Conservation (phyloP, 306 rosid species). For the Bauhinia variegata region DNA sequence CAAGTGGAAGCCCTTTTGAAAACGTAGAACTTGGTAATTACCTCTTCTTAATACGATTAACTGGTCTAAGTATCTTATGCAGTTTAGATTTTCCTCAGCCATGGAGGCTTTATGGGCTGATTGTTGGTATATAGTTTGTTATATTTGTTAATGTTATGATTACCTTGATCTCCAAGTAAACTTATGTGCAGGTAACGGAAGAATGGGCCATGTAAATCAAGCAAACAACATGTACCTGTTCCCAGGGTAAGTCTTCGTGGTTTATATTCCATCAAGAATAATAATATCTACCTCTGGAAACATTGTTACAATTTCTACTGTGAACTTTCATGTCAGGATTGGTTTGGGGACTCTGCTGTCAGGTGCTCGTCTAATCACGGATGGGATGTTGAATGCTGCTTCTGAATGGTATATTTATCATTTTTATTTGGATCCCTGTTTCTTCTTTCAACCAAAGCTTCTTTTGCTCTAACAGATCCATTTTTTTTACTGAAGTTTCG, state of each 20-base stretch:
- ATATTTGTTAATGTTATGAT: constrained; percentile 20
- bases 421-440: constrained; percentile 9
- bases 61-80: constrained; percentile 29
- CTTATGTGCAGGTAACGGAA: constrained; percentile 75
- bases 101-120: constrained; percentile 30
- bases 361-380: constrained; percentile 85
- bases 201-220: constrained; percentile 91
- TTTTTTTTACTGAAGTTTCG: not conserved
- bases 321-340: constrained; percentile 63
- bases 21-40: constrained; percentile 80
- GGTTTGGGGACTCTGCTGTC: constrained; percentile 91
- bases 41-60: constrained; percentile 28
- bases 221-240: constrained; percentile 98
- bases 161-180: constrained; percentile 25
- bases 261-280: constrained; percentile 6
- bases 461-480: not conserved
- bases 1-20: constrained; percentile 96
- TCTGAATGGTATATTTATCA: constrained; percentile 73
- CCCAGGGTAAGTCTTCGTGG: constrained; percentile 74
- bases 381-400: constrained; percentile 98
- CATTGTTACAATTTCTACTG: constrained; percentile 22
- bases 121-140: constrained; percentile 25
- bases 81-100: constrained; percentile 23
- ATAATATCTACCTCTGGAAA: constrained; percentile 12
- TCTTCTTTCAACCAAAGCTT: not conserved